These are phyloP conservation scores for Fusarium dlaminii DNA, from an alignment of 2,329 filamentous ascomycete species.

Conservation along the genomic window DNA sequence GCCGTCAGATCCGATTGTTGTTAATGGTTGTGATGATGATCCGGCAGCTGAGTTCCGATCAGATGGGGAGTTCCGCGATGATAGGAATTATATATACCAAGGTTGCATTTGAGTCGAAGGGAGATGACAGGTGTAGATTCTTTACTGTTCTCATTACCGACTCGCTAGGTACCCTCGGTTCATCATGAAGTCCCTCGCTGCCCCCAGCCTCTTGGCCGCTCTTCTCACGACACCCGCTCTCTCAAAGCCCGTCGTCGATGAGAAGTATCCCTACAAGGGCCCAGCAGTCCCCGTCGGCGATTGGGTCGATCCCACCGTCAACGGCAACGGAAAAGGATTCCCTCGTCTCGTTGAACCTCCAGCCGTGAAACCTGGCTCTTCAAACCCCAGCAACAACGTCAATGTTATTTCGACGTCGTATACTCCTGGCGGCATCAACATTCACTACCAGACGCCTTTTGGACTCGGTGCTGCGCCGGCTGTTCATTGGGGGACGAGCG, in stretches of 20 bases:
- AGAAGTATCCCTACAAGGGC: constrained; percentile 1
- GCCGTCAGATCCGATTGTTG: neutral
- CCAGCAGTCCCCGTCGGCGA: neutral
- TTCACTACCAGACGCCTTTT: neutral
- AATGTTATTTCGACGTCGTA: constrained; percentile 1
- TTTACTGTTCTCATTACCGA: neutral
- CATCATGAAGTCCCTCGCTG: neutral
- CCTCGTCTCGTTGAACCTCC: neutral
- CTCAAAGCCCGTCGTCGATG: neutral
- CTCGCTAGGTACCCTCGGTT: neutral
- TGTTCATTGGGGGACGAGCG: neutral
- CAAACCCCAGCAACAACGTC: neutral
- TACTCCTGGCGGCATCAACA: neutral
- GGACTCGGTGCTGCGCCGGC: neutral
- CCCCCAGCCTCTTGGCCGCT: neutral
- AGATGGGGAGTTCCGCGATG: neutral
- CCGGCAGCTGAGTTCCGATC: neutral
- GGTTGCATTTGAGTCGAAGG: neutral
- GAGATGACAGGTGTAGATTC: neutral
- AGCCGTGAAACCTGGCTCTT: neutral
- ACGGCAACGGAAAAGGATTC: neutral
- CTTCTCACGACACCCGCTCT: neutral
- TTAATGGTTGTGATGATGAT: neutral
- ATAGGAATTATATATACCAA: neutral
- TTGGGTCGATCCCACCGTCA: neutral